phyloP scores from a whole-genome alignment of 1,284 basidiomycete genomes.

The Wolfiporia cocos region DNA sequence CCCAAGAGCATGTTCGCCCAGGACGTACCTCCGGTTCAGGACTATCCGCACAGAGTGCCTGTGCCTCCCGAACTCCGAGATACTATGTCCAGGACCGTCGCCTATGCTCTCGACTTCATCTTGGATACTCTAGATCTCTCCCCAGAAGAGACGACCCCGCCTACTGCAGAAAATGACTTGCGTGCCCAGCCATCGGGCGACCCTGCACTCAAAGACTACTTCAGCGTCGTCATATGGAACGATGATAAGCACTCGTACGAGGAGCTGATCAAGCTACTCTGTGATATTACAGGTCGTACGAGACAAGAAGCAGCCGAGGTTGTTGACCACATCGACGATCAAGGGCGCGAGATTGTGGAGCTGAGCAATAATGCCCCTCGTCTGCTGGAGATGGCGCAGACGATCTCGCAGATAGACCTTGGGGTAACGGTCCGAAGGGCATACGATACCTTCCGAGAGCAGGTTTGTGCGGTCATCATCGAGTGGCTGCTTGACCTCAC shows the following conservation, averaged over 20 bases:
- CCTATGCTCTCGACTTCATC: constrained; percentile 78
- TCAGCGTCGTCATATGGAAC: constrained; percentile 89
- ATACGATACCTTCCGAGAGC: constrained; percentile 88
- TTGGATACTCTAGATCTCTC: constrained; percentile 84
- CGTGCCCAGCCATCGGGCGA: constrained; percentile 69
- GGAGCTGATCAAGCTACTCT: constrained; percentile 80
- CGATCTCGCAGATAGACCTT: constrained; percentile 85
- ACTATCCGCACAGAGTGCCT: constrained; percentile 49
- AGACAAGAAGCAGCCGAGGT: constrained; percentile 61
- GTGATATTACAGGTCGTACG: constrained; percentile 57
- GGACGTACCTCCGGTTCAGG: constrained; percentile 50
- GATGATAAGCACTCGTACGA: constrained; percentile 96
- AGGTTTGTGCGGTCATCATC: constrained; percentile 78
- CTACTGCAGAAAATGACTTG: constrained; percentile 63
- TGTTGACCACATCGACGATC: constrained; percentile 70
- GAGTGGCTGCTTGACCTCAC: constrained; percentile 85
- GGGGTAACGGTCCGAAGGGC: constrained; percentile 87
- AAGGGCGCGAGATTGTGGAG: constrained; percentile 84
- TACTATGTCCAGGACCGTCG: constrained; percentile 68
- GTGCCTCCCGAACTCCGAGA: constrained; percentile 65
- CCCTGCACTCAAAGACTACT: constrained; percentile 71
- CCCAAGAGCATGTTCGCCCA: constrained; percentile 35
- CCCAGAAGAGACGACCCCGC: constrained; percentile 72
- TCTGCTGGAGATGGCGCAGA: constrained; percentile 76
- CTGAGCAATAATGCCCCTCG: constrained; percentile 64